Conservation (phyloP, 306 rosid species). For the Citrullus mucosospermus region DNA sequence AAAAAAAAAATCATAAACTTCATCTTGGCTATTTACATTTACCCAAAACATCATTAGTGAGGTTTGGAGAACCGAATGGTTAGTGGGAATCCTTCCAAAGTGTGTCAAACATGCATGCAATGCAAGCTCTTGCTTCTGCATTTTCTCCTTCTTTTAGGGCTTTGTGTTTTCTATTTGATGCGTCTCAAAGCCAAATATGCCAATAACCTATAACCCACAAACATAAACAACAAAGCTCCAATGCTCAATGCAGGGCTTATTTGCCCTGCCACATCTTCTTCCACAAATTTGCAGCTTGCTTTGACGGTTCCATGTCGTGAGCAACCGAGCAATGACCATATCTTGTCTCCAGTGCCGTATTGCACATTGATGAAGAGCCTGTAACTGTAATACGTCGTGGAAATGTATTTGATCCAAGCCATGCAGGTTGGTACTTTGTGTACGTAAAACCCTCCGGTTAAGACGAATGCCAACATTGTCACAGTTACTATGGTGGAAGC, state of each 20-base stretch:
- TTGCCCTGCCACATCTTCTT: slow-evolving; percentile 71
- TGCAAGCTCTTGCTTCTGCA: neutral
- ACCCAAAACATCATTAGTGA: slow-evolving; percentile 3
- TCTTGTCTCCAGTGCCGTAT: slow-evolving; percentile 50
- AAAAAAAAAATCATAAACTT: neutral
- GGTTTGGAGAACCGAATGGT: neutral
- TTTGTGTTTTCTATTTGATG: slow-evolving; percentile 15
- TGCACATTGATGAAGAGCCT: slow-evolving; percentile 54
- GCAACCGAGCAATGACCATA: slow-evolving; percentile 51
- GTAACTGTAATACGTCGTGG: slow-evolving; percentile 61
- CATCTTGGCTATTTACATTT: slow-evolving; percentile 7
- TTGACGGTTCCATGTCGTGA: slow-evolving; percentile 11
- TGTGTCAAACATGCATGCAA: neutral
- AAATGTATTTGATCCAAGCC: slow-evolving; percentile 74
- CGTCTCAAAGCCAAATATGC: slow-evolving; percentile 75
- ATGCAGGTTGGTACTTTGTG: slow-evolving; percentile 60
- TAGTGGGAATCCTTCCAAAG: neutral
- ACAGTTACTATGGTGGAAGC: slow-evolving; percentile 77
- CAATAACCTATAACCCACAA: slow-evolving; percentile 63
- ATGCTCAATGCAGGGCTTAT: slow-evolving; percentile 43
- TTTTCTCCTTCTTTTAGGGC: neutral
- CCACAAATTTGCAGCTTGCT: slow-evolving; percentile 45
- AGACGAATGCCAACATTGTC: slow-evolving; percentile 76
- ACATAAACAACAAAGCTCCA: slow-evolving; percentile 51
- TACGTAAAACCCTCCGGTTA: slow-evolving; percentile 83